These are phyloP conservation scores for Entophlyctis helioformis DNA, from an alignment of 192 early-diverging fungal species.

Conservation along the genomic window DNA sequence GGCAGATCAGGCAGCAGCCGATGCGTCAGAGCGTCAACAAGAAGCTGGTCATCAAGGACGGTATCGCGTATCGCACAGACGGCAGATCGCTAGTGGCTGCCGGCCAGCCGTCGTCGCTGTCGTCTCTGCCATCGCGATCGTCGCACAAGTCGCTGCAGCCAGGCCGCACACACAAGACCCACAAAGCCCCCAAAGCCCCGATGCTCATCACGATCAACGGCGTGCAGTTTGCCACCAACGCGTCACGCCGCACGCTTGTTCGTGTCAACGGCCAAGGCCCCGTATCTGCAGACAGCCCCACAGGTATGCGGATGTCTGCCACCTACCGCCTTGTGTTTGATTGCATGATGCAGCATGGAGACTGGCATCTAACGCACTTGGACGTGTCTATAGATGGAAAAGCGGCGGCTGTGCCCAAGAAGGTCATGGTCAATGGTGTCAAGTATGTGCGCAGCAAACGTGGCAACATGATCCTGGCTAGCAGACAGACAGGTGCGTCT, in stretches of 20 bases:
- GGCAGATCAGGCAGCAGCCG: background rate
- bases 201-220: constrained; percentile 10
- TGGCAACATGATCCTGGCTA: constrained; percentile 11
- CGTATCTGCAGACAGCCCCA: background rate
- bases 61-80: constrained; percentile 4
- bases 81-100: background rate
- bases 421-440: constrained; percentile 7
- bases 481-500: background rate
- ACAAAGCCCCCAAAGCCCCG: constrained; percentile 1
- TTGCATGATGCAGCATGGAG: background rate
- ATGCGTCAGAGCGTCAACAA: background rate
- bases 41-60: constrained; percentile 8
- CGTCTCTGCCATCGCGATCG: too few relatives aligned
- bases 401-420: constrained; percentile 7
- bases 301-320: background rate
- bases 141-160: too few relatives aligned
- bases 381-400: background rate
- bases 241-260: constrained; percentile 10
- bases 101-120: too few relatives aligned
- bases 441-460: constrained; percentile 8
- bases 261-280: constrained; percentile 1
- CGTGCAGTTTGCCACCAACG: constrained; percentile 4
- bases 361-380: background rate
- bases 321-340: background rate
- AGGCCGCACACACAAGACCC: background rate